Evolutionary conservation across 2,329 filamentous ascomycete genomes (phyloP), one percentile per base, ranked within the genome.

Genomic region (Talaromyces sp.): DNA sequence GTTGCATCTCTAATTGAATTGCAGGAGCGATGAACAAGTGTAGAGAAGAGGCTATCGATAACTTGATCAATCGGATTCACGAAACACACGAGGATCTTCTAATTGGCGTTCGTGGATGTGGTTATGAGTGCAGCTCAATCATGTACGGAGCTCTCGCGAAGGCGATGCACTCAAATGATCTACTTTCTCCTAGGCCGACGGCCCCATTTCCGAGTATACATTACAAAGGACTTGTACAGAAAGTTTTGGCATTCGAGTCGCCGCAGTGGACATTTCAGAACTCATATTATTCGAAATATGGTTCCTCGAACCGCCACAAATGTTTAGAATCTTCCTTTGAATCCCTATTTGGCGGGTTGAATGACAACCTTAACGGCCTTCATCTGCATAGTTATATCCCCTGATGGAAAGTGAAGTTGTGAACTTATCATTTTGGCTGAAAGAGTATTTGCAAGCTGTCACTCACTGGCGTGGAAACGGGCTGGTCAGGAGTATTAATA

Each of bases 81-180:
- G 1, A 58, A 17, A 13, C 17, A 35, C 46, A 10, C 1, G 2
- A 49, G 7, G 49, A 17, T 13, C 21, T 59, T 10, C 43, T 56
- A 9, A 50, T 24, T 17, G 53, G 41, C 27, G 6, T 2, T 55
- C 21, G 27, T 31, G 27, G 56, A 2, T 59, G 56, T 32, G 10
- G 14, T 14, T 62, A 43, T 56, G 56, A 59, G 43, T 62, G 60
- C 26, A 32, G 53, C 43, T 59, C 60, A 32, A 59, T 62, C 43
- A 56, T 55, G 56, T 52, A 50, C n/a, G 60, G 60, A 14, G 56
- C 60, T 53, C 46, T 62, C 43, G 21, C 53, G 5, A 59, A 43
- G 31, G 4, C 59, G 3, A 62, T 62, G 57, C 19, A 53, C 10
- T 59, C 60, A 24, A 59, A 56, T 52, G 51, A 17, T 26, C 43